Conservation (phyloP, 2,329 filamentous ascomycete species). For the Tolypocladium pustulatum region DNA sequence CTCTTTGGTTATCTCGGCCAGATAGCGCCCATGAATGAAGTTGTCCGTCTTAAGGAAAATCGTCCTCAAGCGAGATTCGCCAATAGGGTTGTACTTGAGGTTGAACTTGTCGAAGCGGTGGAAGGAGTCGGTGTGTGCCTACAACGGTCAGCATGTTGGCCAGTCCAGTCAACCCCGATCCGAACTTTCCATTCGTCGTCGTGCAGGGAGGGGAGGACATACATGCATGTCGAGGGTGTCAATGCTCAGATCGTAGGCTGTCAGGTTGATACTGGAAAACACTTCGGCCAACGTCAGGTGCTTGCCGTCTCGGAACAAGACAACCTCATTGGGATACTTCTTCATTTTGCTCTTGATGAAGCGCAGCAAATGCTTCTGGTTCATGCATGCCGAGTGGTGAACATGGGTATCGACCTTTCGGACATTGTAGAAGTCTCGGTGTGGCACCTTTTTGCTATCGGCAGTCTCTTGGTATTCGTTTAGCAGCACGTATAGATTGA, state of each 20-base stretch:
- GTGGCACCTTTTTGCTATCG: constrained; percentile 93
- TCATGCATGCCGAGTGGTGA: constrained; percentile 99
- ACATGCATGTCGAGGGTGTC: constrained; percentile 98
- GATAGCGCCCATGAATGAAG: constrained; percentile 87
- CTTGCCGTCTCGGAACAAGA: constrained; percentile 85
- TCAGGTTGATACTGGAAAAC: constrained; percentile 94
- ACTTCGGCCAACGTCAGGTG: constrained; percentile 86
- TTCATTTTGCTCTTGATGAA: constrained; percentile 99
- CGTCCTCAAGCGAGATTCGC: constrained; percentile 88
- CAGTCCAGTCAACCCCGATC: background rate
- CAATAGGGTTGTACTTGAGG: constrained; percentile 94
- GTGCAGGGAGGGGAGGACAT: constrained; percentile 24
- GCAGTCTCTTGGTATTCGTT: constrained; percentile 98
- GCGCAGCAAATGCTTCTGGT: constrained; percentile 93
- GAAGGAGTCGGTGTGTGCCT: constrained; percentile 95
- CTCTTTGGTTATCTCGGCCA: constrained; percentile 96
- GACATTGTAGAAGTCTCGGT: constrained; percentile 98
- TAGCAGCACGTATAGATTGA: constrained; percentile 83
- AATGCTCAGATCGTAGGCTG: constrained; percentile 94
- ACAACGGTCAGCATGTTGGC: constrained; percentile 1
- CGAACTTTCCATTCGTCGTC: no score
- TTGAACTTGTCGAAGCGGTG: constrained; percentile 99
- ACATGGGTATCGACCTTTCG: constrained; percentile 98
- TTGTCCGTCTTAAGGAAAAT: constrained; percentile 99
- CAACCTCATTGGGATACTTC: constrained; percentile 89